These are phyloP conservation scores for Anthracocystis panici-leucophaei DNA, from an alignment of 1,284 basidiomycete species.

Conservation along the genomic window DNA sequence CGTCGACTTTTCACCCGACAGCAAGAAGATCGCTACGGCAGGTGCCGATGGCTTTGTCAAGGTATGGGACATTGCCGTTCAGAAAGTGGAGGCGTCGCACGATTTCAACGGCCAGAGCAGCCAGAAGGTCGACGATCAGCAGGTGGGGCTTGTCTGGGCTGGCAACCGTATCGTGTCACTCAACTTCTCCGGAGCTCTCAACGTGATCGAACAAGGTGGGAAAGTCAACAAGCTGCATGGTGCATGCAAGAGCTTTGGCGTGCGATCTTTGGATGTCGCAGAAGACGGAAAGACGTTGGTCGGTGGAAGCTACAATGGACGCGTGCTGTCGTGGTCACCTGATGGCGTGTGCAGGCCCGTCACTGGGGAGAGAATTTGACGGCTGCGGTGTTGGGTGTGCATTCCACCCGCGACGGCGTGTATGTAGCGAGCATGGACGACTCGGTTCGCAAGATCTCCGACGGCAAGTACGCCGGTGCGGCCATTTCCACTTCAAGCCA, in stretches of 20 bases:
- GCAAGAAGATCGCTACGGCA: conserved; percentile 80
- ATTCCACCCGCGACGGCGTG: conserved; percentile 34
- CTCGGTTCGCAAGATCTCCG: conserved; percentile 39
- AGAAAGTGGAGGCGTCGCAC: conserved; percentile 39
- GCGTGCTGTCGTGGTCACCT: conserved; percentile 76
- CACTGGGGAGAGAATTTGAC: conserved; percentile 78
- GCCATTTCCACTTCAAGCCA: conserved; percentile 74
- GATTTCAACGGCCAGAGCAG: conserved; percentile 52
- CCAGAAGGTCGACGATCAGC: conserved; percentile 74
- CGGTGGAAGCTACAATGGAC: conserved; percentile 79
- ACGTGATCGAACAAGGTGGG: conserved; percentile 72
- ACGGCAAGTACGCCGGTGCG: conserved; percentile 28
- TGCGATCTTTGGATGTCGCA: conserved; percentile 37
- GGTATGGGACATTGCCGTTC: conserved; percentile 56
- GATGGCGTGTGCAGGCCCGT: conserved; percentile 70
- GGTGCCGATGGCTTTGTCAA: conserved; percentile 83
- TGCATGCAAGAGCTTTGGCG: conserved; percentile 47
- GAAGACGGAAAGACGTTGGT: conserved; percentile 36
- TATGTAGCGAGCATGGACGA: conserved; percentile 57
- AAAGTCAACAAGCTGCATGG: conserved; percentile 47
- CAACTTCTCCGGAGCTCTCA: conserved; percentile 85
- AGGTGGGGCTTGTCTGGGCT: conserved; percentile 86
- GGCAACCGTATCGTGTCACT: conserved; percentile 81
- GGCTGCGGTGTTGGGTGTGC: conserved; percentile 78
- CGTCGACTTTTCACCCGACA: conserved; percentile 74